Evolutionary conservation across 2,329 filamentous ascomycete genomes (phyloP).

Genomic region (Incumbomyces lentus): DNA sequence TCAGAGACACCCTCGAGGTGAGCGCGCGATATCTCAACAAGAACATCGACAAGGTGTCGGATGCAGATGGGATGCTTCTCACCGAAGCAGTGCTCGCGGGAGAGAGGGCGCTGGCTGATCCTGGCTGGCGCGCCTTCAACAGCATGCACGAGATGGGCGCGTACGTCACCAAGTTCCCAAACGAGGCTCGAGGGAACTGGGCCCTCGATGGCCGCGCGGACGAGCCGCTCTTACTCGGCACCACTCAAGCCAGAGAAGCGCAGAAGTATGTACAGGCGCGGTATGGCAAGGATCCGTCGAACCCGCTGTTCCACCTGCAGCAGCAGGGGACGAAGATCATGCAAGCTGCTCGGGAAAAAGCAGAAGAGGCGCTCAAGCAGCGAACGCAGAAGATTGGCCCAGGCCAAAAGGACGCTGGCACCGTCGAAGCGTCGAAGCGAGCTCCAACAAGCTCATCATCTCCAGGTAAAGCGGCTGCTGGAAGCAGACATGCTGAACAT

Average conservation of each 20-base stretch:
- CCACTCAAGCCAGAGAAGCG: constrained; percentile 46
- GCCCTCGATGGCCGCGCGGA: constrained; percentile 45
- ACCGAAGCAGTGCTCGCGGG: constrained; percentile 56
- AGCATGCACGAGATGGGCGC: constrained; percentile 68
- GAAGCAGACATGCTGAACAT: background rate
- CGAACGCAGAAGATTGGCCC: background rate
- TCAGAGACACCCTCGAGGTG: constrained; percentile 54
- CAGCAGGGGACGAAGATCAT: constrained; percentile 32
- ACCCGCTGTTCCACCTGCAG: constrained; percentile 32
- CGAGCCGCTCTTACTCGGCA: constrained; percentile 46
- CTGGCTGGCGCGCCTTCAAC: constrained; percentile 57
- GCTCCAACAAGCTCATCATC: background rate
- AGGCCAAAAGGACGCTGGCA: constrained; percentile 2
- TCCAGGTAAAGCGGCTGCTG: background rate
- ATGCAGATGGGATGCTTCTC: constrained; percentile 52
- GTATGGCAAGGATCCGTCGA: constrained; percentile 11
- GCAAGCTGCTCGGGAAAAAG: constrained; percentile 19
- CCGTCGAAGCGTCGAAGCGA: background rate
- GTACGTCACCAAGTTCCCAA: constrained; percentile 58
- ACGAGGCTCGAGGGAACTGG: constrained; percentile 52
- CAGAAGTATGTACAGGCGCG: constrained; percentile 43
- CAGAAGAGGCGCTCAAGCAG: constrained; percentile 5
- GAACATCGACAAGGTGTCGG: constrained; percentile 47
- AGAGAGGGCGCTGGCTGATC: constrained; percentile 47
- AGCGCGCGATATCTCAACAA: constrained; percentile 58